Conservation (phyloP, 768 basidiomycete genomes). For the Pulveroboletus frians region DNA sequence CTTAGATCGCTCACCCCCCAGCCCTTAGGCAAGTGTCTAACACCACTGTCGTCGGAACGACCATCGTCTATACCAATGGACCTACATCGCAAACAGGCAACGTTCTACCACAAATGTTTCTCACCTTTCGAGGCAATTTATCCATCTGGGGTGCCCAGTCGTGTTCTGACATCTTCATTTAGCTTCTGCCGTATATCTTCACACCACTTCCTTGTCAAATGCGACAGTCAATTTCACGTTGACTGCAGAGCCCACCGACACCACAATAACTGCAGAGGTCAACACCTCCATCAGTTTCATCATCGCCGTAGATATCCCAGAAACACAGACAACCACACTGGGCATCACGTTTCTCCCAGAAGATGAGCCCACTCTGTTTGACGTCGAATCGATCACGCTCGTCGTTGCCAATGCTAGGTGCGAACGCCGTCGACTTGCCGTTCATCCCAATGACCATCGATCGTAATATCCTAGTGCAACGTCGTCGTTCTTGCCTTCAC, state of each 20-base stretch:
- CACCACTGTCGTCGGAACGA: constrained; percentile 7
- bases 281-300: constrained; percentile 40
- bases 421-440: not conserved
- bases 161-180: constrained; percentile 3
- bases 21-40: constrained; percentile 22
- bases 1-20: not conserved
- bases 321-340: constrained; percentile 38
- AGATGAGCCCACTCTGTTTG: constrained; percentile 29
- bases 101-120: constrained; percentile 53
- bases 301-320: constrained; percentile 36
- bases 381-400: constrained; percentile 36
- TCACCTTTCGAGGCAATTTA: constrained; percentile 47
- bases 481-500: constrained; percentile 23
- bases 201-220: constrained; percentile 41
- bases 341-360: constrained; percentile 37
- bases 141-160: not conserved
- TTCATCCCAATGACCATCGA: not conserved
- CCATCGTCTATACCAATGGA: constrained; percentile 36
- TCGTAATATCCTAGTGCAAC: constrained; percentile 16
- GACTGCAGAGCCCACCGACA: constrained; percentile 34
- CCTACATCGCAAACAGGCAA: constrained; percentile 37
- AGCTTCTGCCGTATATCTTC: constrained; percentile 44
- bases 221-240: constrained; percentile 50
- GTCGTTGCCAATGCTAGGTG: constrained; percentile 37
- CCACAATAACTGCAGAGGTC: constrained; percentile 33